phyloP scores from a whole-genome alignment of 805 yeast species.

The Ogataea polymorpha region DNA sequence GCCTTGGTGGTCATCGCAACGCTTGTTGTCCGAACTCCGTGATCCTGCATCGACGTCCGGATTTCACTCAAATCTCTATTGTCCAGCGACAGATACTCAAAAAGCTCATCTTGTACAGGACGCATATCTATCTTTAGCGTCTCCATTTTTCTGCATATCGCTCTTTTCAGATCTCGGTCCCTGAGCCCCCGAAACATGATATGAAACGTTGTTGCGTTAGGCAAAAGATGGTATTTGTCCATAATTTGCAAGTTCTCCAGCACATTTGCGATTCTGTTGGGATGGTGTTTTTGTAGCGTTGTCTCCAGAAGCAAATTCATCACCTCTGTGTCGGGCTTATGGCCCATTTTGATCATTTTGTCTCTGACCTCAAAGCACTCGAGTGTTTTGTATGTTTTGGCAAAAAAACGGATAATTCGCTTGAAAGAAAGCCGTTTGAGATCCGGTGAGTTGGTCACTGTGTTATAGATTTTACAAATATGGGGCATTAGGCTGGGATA shows the following conservation, averaged over 20 bases:
- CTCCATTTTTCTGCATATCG: constrained; percentile 6
- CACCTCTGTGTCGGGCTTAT: constrained; percentile 11
- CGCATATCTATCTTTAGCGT: not conserved
- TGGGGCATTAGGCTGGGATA: constrained; percentile 3
- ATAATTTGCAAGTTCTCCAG: constrained; percentile 10
- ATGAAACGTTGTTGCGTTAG: constrained; percentile 12
- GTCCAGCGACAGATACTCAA: constrained; percentile 2
- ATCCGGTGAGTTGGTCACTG: constrained; percentile 7
- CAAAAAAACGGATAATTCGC: constrained; percentile 11
- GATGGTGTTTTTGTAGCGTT: constrained; percentile 12
- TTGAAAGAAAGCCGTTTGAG: constrained; percentile 11
- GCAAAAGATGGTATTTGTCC: constrained; percentile 2
- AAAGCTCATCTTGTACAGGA: constrained; percentile 5
- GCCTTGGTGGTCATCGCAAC: not conserved
- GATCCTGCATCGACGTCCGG: not conserved
- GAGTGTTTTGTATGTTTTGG: constrained; percentile 10
- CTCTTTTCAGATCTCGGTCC: constrained; percentile 3
- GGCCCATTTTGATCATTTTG: constrained; percentile 12
- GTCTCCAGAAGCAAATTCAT: constrained; percentile 12
- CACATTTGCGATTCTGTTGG: constrained; percentile 6
- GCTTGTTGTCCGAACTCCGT: not conserved
- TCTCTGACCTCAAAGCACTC: constrained; percentile 14
- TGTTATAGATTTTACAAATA: constrained; percentile 9
- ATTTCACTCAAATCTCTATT: not conserved
- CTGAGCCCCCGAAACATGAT: constrained; percentile 13